phyloP scores from a whole-genome alignment of 179 eudicot genomes.

The Carnegiea gigantea region DNA sequence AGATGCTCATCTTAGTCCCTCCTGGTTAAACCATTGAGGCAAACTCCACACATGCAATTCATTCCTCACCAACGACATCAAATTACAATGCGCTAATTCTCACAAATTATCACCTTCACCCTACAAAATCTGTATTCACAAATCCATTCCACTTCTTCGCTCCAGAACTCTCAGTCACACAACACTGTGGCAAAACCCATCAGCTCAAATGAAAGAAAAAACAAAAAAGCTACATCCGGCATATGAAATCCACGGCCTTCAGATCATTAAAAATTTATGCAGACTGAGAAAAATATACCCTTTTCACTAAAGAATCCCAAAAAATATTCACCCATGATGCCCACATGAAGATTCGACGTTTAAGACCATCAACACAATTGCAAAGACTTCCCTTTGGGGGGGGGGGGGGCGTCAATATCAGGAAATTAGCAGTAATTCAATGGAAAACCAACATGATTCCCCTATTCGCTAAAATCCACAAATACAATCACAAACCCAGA shows the following conservation, averaged over 20 bases:
- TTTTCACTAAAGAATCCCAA: not conserved
- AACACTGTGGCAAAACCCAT: no score
- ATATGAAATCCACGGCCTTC: no score
- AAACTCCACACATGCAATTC: not conserved
- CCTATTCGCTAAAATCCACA: not conserved
- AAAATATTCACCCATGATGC: not conserved
- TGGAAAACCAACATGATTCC: not conserved
- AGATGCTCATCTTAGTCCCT: not conserved
- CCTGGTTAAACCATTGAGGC: not conserved
- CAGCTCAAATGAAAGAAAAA: no score
- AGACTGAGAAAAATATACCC: not conserved
- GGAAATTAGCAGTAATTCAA: not conserved
- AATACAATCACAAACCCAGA: not conserved
- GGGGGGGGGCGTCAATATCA: not conserved
- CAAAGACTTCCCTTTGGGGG: not conserved
- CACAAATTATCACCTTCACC: not conserved
- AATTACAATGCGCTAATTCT: not conserved
- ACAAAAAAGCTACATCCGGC: no score
- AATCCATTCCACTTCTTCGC: not conserved
- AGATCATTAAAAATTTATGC: no score
- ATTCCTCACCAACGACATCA: not conserved
- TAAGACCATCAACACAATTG: not conserved
- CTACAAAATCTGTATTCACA: not conserved
- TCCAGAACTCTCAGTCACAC: not conserved
- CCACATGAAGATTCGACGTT: not conserved